Evolutionary conservation across 768 basidiomycete genomes (phyloP), one percentile per base, ranked within the genome.

Genomic region (Pholiota molesta): DNA sequence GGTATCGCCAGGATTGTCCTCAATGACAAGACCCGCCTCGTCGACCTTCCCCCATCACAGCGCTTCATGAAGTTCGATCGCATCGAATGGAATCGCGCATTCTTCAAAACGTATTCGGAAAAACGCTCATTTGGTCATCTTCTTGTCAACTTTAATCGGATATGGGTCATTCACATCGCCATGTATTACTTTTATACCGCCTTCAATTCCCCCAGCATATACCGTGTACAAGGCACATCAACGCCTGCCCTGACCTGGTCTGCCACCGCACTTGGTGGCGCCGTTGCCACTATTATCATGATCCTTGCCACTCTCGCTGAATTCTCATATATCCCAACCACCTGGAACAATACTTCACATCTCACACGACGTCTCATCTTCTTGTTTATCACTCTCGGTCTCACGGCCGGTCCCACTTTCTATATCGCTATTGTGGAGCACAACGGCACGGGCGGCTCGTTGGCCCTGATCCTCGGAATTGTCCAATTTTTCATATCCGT

Each of bases 51-150:
- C 0, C 92, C 95, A 1, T 82, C 94, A 0, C 92, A 97, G 70
- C 87, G 97, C 39, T 99, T 95, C 77, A 95, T 97, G 91, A 93
- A 91, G 73, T 97, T 99, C 65, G 95, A 97, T 74, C 88, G 93
- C 54, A 89, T 99, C 68, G 97, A 99, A 65, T 99, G 97, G 97
- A 90, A 91, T 70, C 83, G 89, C 28, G 96, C 89, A 3, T 99
- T 99, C 77, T 97, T 95, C 92, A 99, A 99, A 81, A 99, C 97
- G 0, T 99, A 99, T 77, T 95, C 90, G 65, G 97, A 99, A 76
- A 95, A 95, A 71, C 94, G 97, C 31, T 96, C 96, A 0, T 94
- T 97, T 75, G 92, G 95, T 42, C 97, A 99, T 75, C 83, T 99
- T 1, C 85, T 99, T 61, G 96, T 99, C 84, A 98, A 99, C 83